Evolutionary conservation across 371 early-diverging fungal genomes (phyloP).

Genomic region (Lichtheimia corymbifera): DNA sequence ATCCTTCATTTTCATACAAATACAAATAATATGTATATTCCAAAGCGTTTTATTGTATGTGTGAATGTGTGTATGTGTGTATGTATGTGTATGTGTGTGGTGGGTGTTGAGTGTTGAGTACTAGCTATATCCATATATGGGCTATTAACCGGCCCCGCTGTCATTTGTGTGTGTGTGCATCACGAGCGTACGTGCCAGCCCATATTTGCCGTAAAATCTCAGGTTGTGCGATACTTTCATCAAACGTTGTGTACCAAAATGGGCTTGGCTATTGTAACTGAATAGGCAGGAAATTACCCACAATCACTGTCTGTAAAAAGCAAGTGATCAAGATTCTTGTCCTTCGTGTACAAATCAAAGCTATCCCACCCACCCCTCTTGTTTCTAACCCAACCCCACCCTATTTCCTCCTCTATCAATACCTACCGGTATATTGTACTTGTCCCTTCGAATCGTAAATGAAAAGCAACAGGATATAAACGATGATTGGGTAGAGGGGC

Average conservation of each 20-base stretch:
- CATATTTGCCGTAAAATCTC: no score
- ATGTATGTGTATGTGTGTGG: no score
- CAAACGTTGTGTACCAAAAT: background rate
- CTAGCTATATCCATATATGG: no score
- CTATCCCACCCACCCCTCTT: background rate
- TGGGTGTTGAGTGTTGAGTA: no score
- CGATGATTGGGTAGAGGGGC: constrained; percentile 35
- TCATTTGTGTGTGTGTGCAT: no score
- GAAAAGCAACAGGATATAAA: constrained; percentile 85
- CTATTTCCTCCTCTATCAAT: background rate
- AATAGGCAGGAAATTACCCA: constrained; percentile 82
- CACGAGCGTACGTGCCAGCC: no score
- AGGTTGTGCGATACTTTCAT: no score
- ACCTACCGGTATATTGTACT: constrained; percentile 73
- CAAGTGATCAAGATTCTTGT: background rate
- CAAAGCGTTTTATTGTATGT: no score
- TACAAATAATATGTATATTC: no score
- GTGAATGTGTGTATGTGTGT: no score
- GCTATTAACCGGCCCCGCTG: no score
- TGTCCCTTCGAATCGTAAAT: constrained; percentile 91
- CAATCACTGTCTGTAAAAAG: constrained; percentile 56
- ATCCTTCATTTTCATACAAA: no score
- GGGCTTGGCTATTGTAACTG: constrained; percentile 4
- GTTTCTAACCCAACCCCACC: background rate
- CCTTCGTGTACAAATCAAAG: background rate